These are phyloP conservation scores for Wallacemonas sp. DNA, from an alignment of 208 protist genomes.

Conservation along the genomic window DNA sequence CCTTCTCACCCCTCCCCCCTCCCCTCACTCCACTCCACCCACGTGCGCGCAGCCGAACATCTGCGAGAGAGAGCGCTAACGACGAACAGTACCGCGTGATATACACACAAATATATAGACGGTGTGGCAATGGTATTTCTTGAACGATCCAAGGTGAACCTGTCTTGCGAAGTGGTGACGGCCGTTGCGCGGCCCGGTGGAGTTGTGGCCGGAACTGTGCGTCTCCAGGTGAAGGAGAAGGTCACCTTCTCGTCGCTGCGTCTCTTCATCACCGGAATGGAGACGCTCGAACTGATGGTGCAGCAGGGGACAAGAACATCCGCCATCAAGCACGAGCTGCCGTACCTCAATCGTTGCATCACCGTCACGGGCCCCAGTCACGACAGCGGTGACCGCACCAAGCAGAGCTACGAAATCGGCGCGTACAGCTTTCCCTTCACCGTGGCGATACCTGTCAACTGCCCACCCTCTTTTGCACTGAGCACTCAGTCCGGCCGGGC, in stretches of 20 bases:
- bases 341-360: conserved; percentile 9
- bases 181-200: background rate
- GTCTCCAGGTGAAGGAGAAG: conserved; percentile 11
- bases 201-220: conserved; percentile 7
- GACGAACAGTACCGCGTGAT: too few relatives aligned
- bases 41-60: too few relatives aligned
- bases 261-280: conserved; percentile 2
- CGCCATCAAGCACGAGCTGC: conserved; percentile 4
- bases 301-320: conserved; percentile 2
- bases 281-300: conserved; percentile 3
- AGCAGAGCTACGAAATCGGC: conserved; percentile 13
- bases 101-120: too few relatives aligned
- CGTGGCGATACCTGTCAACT: background rate
- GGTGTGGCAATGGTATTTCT: conserved; percentile 13
- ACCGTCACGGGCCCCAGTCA: conserved; percentile 11
- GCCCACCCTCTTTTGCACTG: conserved; percentile 11
- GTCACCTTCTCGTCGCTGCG: conserved; percentile 15
- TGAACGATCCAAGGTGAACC: conserved; percentile 15
- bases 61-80: too few relatives aligned
- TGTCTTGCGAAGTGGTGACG: conserved; percentile 2
- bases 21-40: too few relatives aligned
- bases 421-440: conserved; percentile 20
- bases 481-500: background rate
- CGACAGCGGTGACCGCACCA: background rate
- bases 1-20: too few relatives aligned